Conservation (phyloP, 139 green algal species). For the Chlamydomonas incerta region DNA sequence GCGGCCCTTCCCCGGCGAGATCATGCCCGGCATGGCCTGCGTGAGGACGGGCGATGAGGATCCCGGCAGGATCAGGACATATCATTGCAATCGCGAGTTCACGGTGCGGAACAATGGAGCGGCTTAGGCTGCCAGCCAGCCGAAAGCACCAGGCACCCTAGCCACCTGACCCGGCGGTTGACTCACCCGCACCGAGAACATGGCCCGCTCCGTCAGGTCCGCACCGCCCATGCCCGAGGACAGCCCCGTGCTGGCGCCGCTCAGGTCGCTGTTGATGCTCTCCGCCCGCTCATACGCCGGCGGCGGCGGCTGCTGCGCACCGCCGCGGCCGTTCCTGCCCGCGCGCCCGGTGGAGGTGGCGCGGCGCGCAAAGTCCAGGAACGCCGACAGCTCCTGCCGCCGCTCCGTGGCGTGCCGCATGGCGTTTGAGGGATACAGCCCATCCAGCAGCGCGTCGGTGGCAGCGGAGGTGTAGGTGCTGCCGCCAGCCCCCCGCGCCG, state of each 20-base stretch:
- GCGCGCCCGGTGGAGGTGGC: not conserved
- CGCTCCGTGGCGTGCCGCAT: conserved; percentile 9
- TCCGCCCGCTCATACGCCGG: not conserved
- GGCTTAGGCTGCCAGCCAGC: too few species aligned
- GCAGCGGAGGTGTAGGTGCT: too few species aligned
- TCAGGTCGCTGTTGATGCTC: conserved; percentile 7
- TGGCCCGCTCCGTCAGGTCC: conserved; percentile 3
- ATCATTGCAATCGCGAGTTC: too few species aligned
- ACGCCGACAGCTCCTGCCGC: not conserved
- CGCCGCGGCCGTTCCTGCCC: not conserved
- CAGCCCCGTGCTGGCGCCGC: not conserved
- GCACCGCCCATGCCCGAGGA: conserved; percentile 8
- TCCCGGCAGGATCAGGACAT: too few species aligned
- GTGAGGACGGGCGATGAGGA: too few species aligned
- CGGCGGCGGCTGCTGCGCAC: not conserved
- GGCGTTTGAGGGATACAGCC: conserved; percentile 22
- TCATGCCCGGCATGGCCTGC: conserved; percentile 7
- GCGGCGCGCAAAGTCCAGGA: not conserved
- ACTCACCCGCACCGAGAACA: conserved; percentile 16
- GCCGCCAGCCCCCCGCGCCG: not conserved
- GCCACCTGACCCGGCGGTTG: too few species aligned
- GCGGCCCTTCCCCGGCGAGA: conserved; percentile 12
- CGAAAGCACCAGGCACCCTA: too few species aligned
- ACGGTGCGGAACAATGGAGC: too few species aligned
- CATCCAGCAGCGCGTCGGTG: not conserved